Evolutionary conservation across 1,284 basidiomycete genomes (phyloP).

Genomic region (Omphalotus olearius): DNA sequence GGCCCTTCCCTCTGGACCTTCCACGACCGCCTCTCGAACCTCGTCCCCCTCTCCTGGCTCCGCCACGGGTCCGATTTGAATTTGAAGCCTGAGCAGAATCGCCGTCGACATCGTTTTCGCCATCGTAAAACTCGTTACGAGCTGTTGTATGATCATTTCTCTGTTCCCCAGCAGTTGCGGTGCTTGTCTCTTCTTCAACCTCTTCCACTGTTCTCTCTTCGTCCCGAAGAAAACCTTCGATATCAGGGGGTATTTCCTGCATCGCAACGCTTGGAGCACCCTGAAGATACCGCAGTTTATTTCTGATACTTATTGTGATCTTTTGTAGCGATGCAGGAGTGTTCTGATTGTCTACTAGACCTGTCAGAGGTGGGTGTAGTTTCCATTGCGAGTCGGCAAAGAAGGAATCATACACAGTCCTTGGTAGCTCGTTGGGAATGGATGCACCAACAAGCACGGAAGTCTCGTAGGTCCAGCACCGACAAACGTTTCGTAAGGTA

Average conservation of each 20-base stretch:
- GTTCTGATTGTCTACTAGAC: conserved; percentile 92
- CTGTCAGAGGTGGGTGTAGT: conserved; percentile 89
- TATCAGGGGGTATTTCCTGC: conserved; percentile 93
- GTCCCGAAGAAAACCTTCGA: conserved; percentile 75
- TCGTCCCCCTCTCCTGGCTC: conserved; percentile 22
- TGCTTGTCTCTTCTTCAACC: conserved; percentile 62
- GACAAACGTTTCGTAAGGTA: conserved; percentile 91
- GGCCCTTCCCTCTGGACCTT: conserved; percentile 8
- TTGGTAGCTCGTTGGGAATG: conserved; percentile 84
- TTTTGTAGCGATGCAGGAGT: conserved; percentile 78
- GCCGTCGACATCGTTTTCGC: conserved; percentile 65
- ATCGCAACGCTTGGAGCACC: conserved; percentile 95
- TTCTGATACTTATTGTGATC: conserved; percentile 83
- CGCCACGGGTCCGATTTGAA: conserved; percentile 13
- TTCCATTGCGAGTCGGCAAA: conserved; percentile 90
- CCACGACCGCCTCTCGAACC: conserved; percentile 17
- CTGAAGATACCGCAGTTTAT: conserved; percentile 89
- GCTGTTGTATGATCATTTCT: conserved; percentile 46
- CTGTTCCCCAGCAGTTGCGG: conserved; percentile 53
- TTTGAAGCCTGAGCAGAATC: conserved; percentile 22
- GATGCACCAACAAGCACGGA: conserved; percentile 85
- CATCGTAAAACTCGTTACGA: conserved; percentile 70
- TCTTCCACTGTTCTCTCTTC: conserved; percentile 75
- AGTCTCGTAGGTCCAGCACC: conserved; percentile 99
- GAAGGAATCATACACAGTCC: conserved; percentile 90